Evolutionary conservation across 2,329 filamentous ascomycete genomes (phyloP).

Genomic region (Ceratocystis cubensis): DNA sequence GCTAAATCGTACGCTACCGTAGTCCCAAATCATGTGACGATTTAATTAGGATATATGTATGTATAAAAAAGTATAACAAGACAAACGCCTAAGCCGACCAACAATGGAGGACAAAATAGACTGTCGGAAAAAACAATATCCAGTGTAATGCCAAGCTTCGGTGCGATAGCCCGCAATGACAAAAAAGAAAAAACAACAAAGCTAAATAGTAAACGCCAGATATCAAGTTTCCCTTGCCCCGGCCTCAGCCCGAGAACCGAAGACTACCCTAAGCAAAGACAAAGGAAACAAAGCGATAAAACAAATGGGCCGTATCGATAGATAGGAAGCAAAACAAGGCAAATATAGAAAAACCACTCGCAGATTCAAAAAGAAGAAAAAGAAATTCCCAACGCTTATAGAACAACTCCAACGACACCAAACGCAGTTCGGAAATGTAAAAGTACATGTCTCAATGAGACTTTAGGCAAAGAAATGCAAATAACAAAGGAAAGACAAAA

Average conservation of each 20-base stretch:
- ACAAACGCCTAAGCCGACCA: background rate
- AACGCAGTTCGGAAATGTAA: background rate
- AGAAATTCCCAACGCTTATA: background rate
- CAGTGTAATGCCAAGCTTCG: background rate
- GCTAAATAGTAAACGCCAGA: background rate
- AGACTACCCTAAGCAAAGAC: background rate
- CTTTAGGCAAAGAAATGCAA: background rate
- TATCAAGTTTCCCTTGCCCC: background rate
- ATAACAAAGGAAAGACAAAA: slow-evolving; percentile 1
- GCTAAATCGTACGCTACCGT: too few relatives aligned
- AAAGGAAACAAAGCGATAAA: slow-evolving; percentile 9
- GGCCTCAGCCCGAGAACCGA: background rate
- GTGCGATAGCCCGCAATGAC: background rate
- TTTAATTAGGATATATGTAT: background rate
- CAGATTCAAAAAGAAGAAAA: background rate
- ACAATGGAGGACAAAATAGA: background rate
- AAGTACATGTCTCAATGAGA: slow-evolving; percentile 16
- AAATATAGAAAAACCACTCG: background rate
- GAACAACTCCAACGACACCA: background rate
- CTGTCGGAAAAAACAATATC: slow-evolving; percentile 8
- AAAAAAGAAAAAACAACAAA: background rate
- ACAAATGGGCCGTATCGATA: slow-evolving; percentile 3
- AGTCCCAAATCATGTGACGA: too few relatives aligned
- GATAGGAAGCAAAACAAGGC: background rate
- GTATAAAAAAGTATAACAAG: background rate